phyloP scores from a whole-genome alignment of 2,329 filamentous ascomycete species.

The Fonsecaea nubica region DNA sequence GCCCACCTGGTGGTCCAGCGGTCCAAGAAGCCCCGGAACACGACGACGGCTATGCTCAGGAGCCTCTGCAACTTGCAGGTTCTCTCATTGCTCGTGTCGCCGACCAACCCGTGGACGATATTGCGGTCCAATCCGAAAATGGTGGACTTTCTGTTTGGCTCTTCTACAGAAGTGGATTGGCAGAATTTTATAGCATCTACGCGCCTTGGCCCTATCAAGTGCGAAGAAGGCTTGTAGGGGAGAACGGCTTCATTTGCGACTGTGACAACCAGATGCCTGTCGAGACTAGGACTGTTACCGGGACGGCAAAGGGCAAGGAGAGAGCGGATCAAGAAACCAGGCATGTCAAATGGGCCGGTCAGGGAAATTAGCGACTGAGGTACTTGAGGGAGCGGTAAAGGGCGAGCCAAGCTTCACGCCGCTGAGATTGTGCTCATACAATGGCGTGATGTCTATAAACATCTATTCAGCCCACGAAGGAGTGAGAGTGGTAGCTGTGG shows the following conservation, averaged over 20 bases:
- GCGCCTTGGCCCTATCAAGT: conserved; percentile 14
- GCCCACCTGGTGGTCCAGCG: not conserved
- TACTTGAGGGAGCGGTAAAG: not conserved
- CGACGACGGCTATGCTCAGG: not conserved
- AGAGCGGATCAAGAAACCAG: conserved; percentile 10
- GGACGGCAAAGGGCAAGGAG: conserved; percentile 13
- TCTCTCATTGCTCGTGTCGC: conserved; percentile 25
- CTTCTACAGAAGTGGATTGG: conserved; percentile 32
- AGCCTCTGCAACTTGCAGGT: conserved; percentile 26
- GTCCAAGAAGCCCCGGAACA: not conserved
- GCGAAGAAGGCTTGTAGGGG: conserved; percentile 23
- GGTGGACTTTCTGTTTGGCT: conserved; percentile 38
- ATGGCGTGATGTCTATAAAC: not conserved
- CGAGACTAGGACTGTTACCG: not conserved
- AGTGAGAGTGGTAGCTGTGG: not conserved
- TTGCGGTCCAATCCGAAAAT: conserved; percentile 34
- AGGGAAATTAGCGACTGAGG: not conserved
- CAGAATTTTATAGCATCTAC: conserved; percentile 32
- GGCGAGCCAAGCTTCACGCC: not conserved
- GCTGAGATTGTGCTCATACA: not conserved
- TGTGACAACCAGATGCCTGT: not conserved
- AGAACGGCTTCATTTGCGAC: conserved; percentile 34
- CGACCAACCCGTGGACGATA: conserved; percentile 33
- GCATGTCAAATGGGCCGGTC: conserved; percentile 26
- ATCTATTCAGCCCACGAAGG: not conserved